Conservation (phyloP, 305 asterid species). For the Fraxinus nigra region DNA sequence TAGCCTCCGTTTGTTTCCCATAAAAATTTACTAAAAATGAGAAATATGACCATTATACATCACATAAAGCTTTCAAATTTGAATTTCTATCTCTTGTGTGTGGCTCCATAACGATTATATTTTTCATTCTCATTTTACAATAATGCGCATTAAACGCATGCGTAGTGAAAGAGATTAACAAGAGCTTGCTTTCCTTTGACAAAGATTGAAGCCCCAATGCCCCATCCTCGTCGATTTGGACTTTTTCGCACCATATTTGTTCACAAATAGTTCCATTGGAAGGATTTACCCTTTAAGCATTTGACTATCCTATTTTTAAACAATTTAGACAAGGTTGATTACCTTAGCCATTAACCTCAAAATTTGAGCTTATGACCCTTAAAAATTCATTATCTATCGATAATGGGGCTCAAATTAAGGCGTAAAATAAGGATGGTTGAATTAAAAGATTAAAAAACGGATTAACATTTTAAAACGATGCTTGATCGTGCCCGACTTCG, state of each 20-base stretch:
- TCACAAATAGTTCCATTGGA: not conserved
- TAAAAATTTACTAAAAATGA: too few relatives aligned
- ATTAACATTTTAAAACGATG: not conserved
- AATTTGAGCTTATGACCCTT: slow-evolving; percentile 12
- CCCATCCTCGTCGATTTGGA: not conserved
- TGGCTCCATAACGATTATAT: too few relatives aligned
- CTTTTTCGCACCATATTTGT: too few relatives aligned
- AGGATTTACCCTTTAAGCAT: slow-evolving; percentile 2
- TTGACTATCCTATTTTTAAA: slow-evolving; percentile 12
- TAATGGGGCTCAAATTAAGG: slow-evolving; percentile 32
- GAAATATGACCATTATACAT: too few relatives aligned
- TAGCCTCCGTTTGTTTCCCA: too few relatives aligned
- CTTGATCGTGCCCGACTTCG: not conserved
- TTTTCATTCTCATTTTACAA: too few relatives aligned
- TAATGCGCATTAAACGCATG: too few relatives aligned
- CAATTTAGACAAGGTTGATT: not conserved
- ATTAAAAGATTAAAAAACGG: not conserved
- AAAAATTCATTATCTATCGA: slow-evolving; percentile 12
- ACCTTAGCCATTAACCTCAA: slow-evolving; percentile 8
- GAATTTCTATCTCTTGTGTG: too few relatives aligned
- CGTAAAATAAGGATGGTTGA: slow-evolving; percentile 35
- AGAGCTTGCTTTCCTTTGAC: slow-evolving; percentile 8
- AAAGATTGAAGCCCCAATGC: not conserved
- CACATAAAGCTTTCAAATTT: too few relatives aligned
- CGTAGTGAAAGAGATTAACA: slow-evolving; percentile 15